Percentiles rank a stretch among this genome's conserved stretches.
Conservation (phyloP, 108 stramenopile genomes). For the Pseudonitzschia multiseries region DNA sequence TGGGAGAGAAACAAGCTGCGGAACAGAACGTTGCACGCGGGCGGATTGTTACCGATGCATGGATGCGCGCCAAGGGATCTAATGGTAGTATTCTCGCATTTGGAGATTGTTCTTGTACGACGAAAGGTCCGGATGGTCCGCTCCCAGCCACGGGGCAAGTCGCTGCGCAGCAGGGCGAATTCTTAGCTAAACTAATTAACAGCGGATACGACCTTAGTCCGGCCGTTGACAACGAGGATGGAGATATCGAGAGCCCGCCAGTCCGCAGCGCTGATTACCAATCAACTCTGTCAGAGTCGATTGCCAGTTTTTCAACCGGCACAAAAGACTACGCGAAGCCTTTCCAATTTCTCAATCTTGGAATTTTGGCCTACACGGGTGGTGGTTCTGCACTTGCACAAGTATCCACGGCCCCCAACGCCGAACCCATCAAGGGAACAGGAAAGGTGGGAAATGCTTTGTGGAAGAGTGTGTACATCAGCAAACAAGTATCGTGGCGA, state of each 20-base stretch:
- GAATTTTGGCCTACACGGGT: slow-evolving; percentile 94
- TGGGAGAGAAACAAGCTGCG: slow-evolving; percentile 61
- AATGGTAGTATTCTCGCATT: slow-evolving; percentile 80
- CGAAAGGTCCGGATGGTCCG: slow-evolving; percentile 46
- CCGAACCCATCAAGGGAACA: slow-evolving; percentile 60
- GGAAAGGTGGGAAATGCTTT: slow-evolving; percentile 79
- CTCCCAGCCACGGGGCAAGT: slow-evolving; percentile 93
- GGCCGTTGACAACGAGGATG: slow-evolving; percentile 27
- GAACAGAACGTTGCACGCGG: slow-evolving; percentile 76
- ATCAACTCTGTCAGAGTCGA: slow-evolving; percentile 51
- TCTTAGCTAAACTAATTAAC: slow-evolving; percentile 77
- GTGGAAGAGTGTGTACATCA: slow-evolving; percentile 87
- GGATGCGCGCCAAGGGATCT: slow-evolving; percentile 86
- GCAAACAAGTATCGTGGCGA: slow-evolving; percentile 87
- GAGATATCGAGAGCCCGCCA: slow-evolving; percentile 48
- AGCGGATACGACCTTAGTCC: slow-evolving; percentile 75
- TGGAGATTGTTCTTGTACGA: slow-evolving; percentile 88
- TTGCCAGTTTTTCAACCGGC: slow-evolving; percentile 59
- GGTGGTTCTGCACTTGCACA: slow-evolving; percentile 82
- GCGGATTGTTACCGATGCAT: slow-evolving; percentile 86
- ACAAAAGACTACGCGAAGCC: slow-evolving; percentile 77
- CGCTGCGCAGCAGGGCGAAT: slow-evolving; percentile 93
- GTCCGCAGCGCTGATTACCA: slow-evolving; percentile 23
- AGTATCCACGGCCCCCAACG: slow-evolving; percentile 66
- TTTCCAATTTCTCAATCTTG: slow-evolving; percentile 94